These are phyloP conservation scores for Solanum lignicaule DNA, from an alignment of 257 asterid species.

Conservation along the genomic window DNA sequence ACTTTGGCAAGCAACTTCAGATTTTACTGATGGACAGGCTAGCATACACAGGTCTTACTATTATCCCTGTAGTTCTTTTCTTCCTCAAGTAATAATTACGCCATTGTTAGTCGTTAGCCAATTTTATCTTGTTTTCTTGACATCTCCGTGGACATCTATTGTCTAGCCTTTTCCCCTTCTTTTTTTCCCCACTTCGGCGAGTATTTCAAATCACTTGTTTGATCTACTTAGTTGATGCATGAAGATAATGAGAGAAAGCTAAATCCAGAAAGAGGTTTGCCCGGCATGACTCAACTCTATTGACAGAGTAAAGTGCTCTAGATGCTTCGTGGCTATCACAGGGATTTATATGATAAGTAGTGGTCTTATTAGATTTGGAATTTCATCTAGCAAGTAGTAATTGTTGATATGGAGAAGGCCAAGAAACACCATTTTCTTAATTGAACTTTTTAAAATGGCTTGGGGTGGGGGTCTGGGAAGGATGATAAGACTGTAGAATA, in stretches of 20 bases:
- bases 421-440: neutral
- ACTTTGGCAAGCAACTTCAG: slow-evolving; percentile 91
- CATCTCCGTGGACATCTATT: neutral
- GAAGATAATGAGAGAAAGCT: neutral
- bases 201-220: neutral
- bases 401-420: neutral
- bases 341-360: neutral
- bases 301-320: neutral
- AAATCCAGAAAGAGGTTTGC: neutral
- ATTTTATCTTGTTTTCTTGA: neutral
- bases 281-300: neutral
- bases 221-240: neutral
- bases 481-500: neutral
- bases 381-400: neutral
- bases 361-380: neutral
- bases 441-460: neutral
- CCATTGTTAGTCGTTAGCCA: neutral
- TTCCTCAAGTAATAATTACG: neutral
- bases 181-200: neutral
- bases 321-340: neutral
- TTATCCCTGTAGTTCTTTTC: neutral
- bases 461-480: neutral
- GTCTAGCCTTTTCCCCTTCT: too few relatives aligned
- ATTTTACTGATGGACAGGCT: slow-evolving; percentile 86
- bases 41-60: slow-evolving; percentile 45